A percentile compares a stretch with the other conserved stretches of the same genome.
Evolutionary conservation across 2,329 filamentous ascomycete genomes (phyloP).

Genomic region (Didymella arachidicola): DNA sequence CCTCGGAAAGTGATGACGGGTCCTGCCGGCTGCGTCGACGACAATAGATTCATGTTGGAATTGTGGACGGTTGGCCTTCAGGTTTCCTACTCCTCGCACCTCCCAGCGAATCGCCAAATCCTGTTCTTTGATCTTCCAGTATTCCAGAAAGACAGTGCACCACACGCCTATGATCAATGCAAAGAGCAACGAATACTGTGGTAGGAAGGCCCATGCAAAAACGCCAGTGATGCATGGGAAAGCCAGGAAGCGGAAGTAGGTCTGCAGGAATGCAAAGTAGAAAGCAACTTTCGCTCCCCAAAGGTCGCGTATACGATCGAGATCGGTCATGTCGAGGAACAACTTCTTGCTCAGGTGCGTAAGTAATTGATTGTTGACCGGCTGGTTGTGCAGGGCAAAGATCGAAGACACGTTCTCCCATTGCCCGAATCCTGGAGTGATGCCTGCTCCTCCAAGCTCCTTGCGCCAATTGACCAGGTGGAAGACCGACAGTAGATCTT

Average conservation of each 20-base stretch:
- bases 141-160: constrained; percentile 48
- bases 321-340: constrained; percentile 68
- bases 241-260: constrained; percentile 42
- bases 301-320: constrained; percentile 77
- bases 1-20: constrained; percentile 38
- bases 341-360: constrained; percentile 77
- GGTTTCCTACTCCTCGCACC: constrained; percentile 40
- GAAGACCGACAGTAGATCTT: constrained; percentile 78
- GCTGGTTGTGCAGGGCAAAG: constrained; percentile 80
- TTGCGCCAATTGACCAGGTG: constrained; percentile 76
- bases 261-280: constrained; percentile 48
- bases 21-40: constrained; percentile 37
- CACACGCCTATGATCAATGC: constrained; percentile 43
- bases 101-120: constrained; percentile 47
- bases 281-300: constrained; percentile 73
- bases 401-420: constrained; percentile 78
- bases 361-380: constrained; percentile 78
- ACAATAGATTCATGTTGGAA: constrained; percentile 37
- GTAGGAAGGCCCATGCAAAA: constrained; percentile 41
- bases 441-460: constrained; percentile 79
- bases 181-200: constrained; percentile 43
- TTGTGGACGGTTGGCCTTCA: constrained; percentile 44
- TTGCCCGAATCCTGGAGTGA: constrained; percentile 71
- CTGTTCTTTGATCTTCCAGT: constrained; percentile 46
- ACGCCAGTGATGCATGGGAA: constrained; percentile 44